Conservation (phyloP, 1,284 basidiomycete genomes). For the Inonotus obliquus region DNA sequence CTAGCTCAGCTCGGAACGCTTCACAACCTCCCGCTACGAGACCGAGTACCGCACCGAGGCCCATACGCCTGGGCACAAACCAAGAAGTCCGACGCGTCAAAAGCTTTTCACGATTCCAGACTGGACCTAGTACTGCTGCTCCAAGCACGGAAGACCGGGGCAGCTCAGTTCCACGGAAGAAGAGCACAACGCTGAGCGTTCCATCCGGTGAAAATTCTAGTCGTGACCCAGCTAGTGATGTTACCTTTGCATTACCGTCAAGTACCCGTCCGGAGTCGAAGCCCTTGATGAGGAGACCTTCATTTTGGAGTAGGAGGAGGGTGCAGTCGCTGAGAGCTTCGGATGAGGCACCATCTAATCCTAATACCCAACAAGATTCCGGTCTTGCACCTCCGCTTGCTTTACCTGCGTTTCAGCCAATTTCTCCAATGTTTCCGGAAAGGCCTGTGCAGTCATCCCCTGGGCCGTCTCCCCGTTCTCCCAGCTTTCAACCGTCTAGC, state of each 20-base stretch:
- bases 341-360: neutral
- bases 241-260: neutral
- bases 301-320: constrained; percentile 18
- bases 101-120: constrained; percentile 33
- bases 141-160: neutral
- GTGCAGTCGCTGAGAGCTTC: constrained; percentile 15
- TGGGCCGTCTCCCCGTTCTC: constrained; percentile 22
- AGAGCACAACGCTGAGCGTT: neutral
- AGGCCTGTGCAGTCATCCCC: constrained; percentile 7
- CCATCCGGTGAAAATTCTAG: neutral
- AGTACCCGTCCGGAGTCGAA: neutral
- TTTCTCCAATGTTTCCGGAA: constrained; percentile 19
- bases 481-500: constrained; percentile 29
- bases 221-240: neutral
- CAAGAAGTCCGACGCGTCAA: constrained; percentile 37
- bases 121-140: neutral
- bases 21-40: constrained; percentile 34
- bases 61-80: constrained; percentile 7
- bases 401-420: constrained; percentile 14
- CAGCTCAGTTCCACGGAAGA: neutral
- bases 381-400: constrained; percentile 2
- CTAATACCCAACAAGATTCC: neutral
- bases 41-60: constrained; percentile 12
- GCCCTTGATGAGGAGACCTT: constrained; percentile 9
- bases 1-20: neutral